Percentiles rank a stretch among this genome's conserved stretches.
phyloP scores from a whole-genome alignment of 257 asterid species.

The Solanum tacnaense region DNA sequence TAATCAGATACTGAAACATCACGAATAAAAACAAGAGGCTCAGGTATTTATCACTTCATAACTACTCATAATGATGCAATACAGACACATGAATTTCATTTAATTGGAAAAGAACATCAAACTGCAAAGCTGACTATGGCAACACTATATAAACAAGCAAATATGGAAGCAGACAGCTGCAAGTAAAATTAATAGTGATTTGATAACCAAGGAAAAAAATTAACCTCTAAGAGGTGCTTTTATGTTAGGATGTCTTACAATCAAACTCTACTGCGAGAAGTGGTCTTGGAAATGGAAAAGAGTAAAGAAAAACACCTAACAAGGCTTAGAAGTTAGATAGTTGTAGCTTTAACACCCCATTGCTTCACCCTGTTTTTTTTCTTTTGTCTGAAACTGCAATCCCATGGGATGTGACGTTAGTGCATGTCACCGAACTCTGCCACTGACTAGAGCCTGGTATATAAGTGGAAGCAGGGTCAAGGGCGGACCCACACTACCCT shows the following conservation, averaged over 20 bases:
- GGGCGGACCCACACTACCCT: not conserved
- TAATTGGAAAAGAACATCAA: not conserved
- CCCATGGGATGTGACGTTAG: not conserved
- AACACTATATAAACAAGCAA: not conserved
- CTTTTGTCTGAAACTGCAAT: not conserved
- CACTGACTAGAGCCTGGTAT: not conserved
- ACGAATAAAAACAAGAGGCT: not conserved
- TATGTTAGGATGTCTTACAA: not conserved
- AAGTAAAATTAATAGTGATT: not conserved
- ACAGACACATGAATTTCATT: not conserved
- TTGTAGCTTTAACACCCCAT: not conserved
- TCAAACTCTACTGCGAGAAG: not conserved
- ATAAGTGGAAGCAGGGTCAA: not conserved
- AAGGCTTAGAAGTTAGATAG: not conserved
- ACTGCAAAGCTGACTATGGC: not conserved
- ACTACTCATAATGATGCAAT: not conserved
- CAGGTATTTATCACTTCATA: not conserved
- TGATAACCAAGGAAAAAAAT: not conserved
- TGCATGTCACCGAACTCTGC: not conserved
- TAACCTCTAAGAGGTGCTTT: not conserved
- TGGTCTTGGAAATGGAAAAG: not conserved
- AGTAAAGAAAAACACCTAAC: not conserved
- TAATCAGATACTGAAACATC: slow-evolving; percentile 70
- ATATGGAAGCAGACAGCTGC: not conserved
- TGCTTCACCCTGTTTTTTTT: not conserved